Percentiles rank a stretch among this genome's conserved stretches.
Evolutionary conservation across 1,284 basidiomycete species (phyloP).

Genomic region (Ceratobasidium sp.): DNA sequence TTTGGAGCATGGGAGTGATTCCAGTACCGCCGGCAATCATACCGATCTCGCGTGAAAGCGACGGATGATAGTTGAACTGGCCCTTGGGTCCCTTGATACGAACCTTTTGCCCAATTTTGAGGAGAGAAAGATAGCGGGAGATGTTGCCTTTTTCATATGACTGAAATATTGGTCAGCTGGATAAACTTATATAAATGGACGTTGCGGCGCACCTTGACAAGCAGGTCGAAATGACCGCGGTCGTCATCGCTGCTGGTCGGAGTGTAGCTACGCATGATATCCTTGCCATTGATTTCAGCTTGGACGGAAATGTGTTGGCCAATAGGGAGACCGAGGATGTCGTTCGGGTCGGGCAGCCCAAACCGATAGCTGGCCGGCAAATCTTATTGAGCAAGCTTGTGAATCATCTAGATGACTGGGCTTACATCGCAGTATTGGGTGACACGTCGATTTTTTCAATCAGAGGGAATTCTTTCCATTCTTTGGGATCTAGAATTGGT

Average conservation of each 20-base stretch:
- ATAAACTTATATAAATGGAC: background rate
- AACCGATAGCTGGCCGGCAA: conserved; percentile 82
- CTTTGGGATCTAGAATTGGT: conserved; percentile 76
- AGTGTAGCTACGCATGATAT: conserved; percentile 91
- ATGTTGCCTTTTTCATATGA: conserved; percentile 97
- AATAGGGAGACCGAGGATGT: conserved; percentile 91
- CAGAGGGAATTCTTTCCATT: conserved; percentile 87
- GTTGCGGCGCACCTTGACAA: conserved; percentile 82
- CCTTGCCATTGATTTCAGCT: conserved; percentile 91
- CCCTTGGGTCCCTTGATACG: conserved; percentile 96
- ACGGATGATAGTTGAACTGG: conserved; percentile 83
- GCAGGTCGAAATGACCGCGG: conserved; percentile 91
- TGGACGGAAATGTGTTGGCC: conserved; percentile 96
- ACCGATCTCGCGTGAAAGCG: conserved; percentile 78
- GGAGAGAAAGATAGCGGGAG: conserved; percentile 81
- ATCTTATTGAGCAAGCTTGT: background rate
- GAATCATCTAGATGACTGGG: conserved; percentile 44
- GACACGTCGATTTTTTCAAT: conserved; percentile 85
- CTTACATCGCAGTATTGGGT: conserved; percentile 94
- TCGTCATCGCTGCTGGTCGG: conserved; percentile 94
- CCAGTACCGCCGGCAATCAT: conserved; percentile 97
- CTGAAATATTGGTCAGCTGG: conserved; percentile 56
- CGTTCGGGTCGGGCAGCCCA: conserved; percentile 74
- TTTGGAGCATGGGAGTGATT: conserved; percentile 98
- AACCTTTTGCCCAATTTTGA: conserved; percentile 87